phyloP scores from a whole-genome alignment of 345 rosid species.

The Acer campestre region DNA sequence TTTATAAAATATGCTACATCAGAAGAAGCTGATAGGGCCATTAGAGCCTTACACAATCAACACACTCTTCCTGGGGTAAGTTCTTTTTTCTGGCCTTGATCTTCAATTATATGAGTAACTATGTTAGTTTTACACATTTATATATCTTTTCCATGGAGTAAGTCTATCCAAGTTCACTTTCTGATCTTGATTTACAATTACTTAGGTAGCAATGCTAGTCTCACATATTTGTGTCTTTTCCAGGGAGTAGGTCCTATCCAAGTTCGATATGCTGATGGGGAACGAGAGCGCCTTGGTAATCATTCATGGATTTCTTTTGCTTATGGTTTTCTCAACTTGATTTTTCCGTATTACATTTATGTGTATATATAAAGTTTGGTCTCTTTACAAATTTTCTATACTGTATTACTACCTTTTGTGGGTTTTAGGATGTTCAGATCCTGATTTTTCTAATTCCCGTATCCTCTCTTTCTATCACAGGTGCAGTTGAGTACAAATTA shows the following conservation, averaged over 20 bases:
- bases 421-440: not conserved
- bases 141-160: constrained; percentile 63
- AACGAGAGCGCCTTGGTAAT: constrained; percentile 96
- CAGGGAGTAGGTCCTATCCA: constrained; percentile 96
- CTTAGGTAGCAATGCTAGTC: constrained; percentile 10
- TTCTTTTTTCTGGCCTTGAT: constrained; percentile 19
- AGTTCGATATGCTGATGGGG: constrained; percentile 99
- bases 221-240: constrained; percentile 28
- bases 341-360: constrained; percentile 1
- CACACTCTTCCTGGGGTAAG: constrained; percentile 91
- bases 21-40: constrained; percentile 96
- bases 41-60: constrained; percentile 93
- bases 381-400: not conserved
- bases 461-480: constrained; percentile 40
- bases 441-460: constrained; percentile 21
- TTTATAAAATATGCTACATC: constrained; percentile 92
- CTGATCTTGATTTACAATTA: constrained; percentile 10
- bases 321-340: constrained; percentile 18
- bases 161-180: constrained; percentile 77
- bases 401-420: not conserved
- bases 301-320: constrained; percentile 5
- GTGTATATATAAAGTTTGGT: not conserved
- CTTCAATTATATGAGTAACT: not conserved
- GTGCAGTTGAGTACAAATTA: constrained; percentile 90
- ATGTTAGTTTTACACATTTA: constrained; percentile 13